phyloP scores from a whole-genome alignment of 208 protist genomes.

The Trichomonas gallinae region DNA sequence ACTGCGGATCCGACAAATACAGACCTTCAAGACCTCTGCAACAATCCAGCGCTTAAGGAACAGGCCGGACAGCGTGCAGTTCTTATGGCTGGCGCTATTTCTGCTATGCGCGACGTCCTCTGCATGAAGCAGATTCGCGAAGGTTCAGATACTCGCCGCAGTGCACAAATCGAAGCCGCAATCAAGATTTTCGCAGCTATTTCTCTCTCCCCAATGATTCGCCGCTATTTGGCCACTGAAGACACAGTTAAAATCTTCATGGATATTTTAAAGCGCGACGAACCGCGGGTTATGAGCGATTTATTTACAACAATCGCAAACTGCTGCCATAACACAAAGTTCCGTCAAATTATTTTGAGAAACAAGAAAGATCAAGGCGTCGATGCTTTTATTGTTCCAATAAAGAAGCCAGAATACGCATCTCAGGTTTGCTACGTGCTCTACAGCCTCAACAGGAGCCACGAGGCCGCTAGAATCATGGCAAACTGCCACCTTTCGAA shows the following conservation, averaged over 20 bases:
- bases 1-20: not conserved
- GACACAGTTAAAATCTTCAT: not conserved
- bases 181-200: not conserved
- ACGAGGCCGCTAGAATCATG: not conserved
- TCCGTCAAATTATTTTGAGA: not conserved
- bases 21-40: not conserved
- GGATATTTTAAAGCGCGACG: not conserved
- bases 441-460: not conserved
- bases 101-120: not conserved
- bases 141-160: not conserved
- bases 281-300: not conserved
- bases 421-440: not conserved
- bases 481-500: not conserved
- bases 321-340: not conserved
- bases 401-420: not conserved
- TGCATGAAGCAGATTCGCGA: not conserved
- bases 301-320: conserved; percentile 8
- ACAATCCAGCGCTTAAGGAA: not conserved
- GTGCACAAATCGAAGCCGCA: not conserved
- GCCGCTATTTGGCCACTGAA: not conserved
- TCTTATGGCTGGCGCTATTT: not conserved
- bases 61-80: not conserved
- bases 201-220: not conserved
- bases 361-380: not conserved
- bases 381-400: not conserved